Conservation (phyloP, 2,329 filamentous ascomycete genomes). For the Ceratocystis eucalypticola region DNA sequence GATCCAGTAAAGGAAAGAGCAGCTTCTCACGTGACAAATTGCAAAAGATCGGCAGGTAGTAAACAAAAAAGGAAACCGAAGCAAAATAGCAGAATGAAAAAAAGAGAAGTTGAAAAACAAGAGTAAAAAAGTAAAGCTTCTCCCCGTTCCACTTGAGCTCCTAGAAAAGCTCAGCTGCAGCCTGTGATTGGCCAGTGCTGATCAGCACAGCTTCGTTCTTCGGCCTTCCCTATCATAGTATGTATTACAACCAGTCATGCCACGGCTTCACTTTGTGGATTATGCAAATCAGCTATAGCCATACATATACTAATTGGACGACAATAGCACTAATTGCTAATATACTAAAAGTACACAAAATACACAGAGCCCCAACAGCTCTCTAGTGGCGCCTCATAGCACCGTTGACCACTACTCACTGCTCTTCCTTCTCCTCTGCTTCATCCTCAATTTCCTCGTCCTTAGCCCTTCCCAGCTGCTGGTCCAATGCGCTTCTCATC, state of each 20-base stretch:
- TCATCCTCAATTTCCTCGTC: not conserved
- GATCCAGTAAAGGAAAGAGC: not conserved
- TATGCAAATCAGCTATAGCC: too few species aligned
- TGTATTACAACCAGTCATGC: too few species aligned
- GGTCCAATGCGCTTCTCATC: slow-evolving; percentile 36
- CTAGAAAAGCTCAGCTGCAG: not conserved
- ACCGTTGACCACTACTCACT: not conserved
- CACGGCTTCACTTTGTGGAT: too few species aligned
- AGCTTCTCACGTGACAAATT: not conserved
- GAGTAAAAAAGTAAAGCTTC: not conserved
- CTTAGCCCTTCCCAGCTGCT: slow-evolving; percentile 1
- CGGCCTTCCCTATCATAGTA: too few species aligned
- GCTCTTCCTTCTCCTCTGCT: not conserved
- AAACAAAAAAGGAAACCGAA: not conserved
- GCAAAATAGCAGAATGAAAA: not conserved
- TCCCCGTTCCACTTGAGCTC: not conserved
- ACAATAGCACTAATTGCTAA: not conserved
- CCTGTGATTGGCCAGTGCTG: slow-evolving; percentile 13
- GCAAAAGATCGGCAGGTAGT: not conserved
- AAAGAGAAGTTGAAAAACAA: not conserved
- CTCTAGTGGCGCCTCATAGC: not conserved
- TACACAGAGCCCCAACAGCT: not conserved
- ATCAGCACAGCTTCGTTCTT: not conserved
- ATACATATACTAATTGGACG: not conserved
- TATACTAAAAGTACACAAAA: not conserved